Base-by-base conservation (phyloP, 1,284 basidiomycete species). In the Moesziomyces globuligerus region DNA sequence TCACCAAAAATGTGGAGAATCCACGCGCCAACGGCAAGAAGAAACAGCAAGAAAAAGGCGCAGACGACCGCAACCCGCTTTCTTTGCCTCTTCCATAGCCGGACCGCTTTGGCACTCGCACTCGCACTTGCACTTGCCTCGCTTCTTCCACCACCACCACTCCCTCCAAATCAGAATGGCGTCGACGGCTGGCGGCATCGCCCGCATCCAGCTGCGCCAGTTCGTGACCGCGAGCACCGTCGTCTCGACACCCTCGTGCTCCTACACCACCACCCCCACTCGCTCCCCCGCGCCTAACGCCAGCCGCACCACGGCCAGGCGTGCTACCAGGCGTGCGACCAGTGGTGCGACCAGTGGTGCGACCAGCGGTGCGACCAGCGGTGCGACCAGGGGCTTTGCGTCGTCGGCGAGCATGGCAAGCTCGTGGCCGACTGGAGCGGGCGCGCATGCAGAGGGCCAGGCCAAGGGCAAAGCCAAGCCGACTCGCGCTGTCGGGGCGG, bases 361-460 rank as follows among this genome's bases (percentile, higher is more conserved):
- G n/a, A n/a, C n/a, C n/a, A n/a, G n/a, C 9, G 28, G 10, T 29
- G 28, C 28, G 9, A 15, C 29, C 17, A 15, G 13, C 29, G 26
- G 6, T 28, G 26, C 26, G 10, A 32, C 29, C 29, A 32, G 29
- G 29, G 4, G 13, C 15, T 54, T 73, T 28, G 37, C 47, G 48
- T 42, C 50, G 25, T 67, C 56, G 10, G 7, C 45, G 1, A 6
- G 25, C 21, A 21, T 17, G 8, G 28, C 28, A 18, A 74, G 72
- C 72, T 53, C 68, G 1, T 74, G 72, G 72, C 72, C 72, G 0
- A 59, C 51, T 1, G 62, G 56, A 43, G 46, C 51, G n/a, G n/a
- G n/a, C n/a, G n/a, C 7, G 45, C 52, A 20, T 20, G 29, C 10
- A 34, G 13, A 13, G 25, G 9, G 13, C 45, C 7, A 32, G n/a